Evolutionary conservation across 176 grass and related monocot species (phyloP), one percentile per base, ranked within the genome.

Genomic region (Olyra latifolia): DNA sequence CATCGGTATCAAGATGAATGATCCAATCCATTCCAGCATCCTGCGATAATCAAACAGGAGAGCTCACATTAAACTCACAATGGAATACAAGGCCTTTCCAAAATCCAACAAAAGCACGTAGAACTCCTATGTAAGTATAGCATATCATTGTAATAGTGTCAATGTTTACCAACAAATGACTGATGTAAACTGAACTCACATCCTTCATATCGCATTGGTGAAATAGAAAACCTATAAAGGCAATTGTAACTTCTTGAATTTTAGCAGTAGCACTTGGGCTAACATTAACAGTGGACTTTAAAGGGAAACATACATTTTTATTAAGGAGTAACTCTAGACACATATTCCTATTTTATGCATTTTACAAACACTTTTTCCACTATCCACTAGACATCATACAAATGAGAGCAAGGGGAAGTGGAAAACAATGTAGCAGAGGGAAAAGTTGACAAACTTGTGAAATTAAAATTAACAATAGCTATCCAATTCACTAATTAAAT

Each of bases 1-100:
- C 96, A 45, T 95, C 96, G 25, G 92, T 99, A 80, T 99, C 96
- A 91, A 99, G 90, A 89, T 99, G 96, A 68, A 99, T 99, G 71
- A 99, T 95, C 96, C 96, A 95, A 76, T 99, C 96, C 83, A 91
- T 85, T 65, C 92, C 84, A 81, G 84, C 86, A 81, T 95, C 93
- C 96, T 99, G 69, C 6, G 20, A 75, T 19, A 68, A 74, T 78
- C 10, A 74, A 79, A 71, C 5, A 80, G 32, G 25, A 42, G 48
- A 65, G 61, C 81, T 81, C 13, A 79, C 23, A 58, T 39, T 8
- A 84, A 87, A 65, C 16, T 64, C 54, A 78, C 23, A 5, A 74
- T 8, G n/a, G 65, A 77, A 74, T 56, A 80, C 25, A 79, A 63
- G 7, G 39, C 7, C 15, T 42, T 78, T 59, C 10, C n/a, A 48